Conservation (phyloP, 2,329 filamentous ascomycete genomes). For the Neodidymelliopsis sp. region DNA sequence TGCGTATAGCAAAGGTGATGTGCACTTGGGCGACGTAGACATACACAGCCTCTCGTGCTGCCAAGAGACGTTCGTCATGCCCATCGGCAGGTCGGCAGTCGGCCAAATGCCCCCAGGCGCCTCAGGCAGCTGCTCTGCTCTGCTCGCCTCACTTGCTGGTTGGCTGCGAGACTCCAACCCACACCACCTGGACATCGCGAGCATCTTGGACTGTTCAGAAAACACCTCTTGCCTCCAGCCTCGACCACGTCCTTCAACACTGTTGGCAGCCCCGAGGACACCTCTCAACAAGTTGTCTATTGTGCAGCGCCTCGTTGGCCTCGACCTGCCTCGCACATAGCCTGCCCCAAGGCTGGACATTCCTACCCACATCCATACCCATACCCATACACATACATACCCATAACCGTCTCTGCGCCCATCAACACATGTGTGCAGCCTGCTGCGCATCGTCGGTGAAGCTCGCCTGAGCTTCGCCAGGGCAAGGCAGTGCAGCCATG, state of each 20-base stretch:
- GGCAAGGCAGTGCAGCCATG: constrained; percentile 35
- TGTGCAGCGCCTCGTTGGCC: not conserved
- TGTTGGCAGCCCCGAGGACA: not conserved
- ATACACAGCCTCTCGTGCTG: constrained; percentile 20
- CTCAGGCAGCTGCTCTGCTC: constrained; percentile 22
- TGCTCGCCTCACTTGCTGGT: constrained; percentile 28
- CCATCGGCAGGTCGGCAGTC: not conserved
- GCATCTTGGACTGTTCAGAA: not conserved
- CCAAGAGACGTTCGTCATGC: constrained; percentile 18
- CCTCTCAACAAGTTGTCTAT: not conserved
- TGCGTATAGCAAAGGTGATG: constrained; percentile 2
- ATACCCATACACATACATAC: not conserved
- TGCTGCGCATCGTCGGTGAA: constrained; percentile 32
- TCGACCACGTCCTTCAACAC: not conserved
- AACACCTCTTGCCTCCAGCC: not conserved
- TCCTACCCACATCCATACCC: not conserved
- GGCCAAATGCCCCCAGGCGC: not conserved
- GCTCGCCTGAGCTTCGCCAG: constrained; percentile 42
- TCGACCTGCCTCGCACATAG: not conserved
- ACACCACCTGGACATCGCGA: constrained; percentile 1
- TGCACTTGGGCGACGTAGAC: constrained; percentile 9
- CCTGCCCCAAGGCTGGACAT: not conserved
- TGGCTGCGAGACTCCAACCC: constrained; percentile 12
- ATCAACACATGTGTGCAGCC: constrained; percentile 40
- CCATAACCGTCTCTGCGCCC: constrained; percentile 2